phyloP scores from a whole-genome alignment of 2,329 filamentous ascomycete genomes.

The Didymella pomorum region DNA sequence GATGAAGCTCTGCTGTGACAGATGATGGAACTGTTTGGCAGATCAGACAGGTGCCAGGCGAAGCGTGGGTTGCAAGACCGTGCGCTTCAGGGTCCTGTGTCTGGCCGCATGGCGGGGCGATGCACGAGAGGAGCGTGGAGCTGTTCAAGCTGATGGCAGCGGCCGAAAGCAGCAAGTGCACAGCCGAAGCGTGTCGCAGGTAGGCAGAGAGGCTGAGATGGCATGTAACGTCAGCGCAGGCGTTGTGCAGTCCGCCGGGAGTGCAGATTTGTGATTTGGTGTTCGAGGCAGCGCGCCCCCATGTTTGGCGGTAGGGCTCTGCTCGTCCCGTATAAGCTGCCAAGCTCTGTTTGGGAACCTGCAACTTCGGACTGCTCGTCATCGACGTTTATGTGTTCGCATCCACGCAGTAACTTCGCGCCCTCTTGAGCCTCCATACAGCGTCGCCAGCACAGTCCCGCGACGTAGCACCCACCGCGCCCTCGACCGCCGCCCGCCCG shows the following conservation, averaged over 20 bases:
- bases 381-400: conserved; percentile 5
- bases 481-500: conserved; percentile 9
- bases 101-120: conserved; percentile 12
- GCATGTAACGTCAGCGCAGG: conserved; percentile 10
- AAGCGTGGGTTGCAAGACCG: not conserved
- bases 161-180: conserved; percentile 12
- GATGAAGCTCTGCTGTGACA: not conserved
- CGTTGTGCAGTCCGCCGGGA: conserved; percentile 1
- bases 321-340: not conserved
- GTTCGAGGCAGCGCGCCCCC: conserved; percentile 8
- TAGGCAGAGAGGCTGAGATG: conserved; percentile 3
- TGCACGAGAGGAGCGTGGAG: not conserved
- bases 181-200: conserved; percentile 17
- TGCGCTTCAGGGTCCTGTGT: conserved; percentile 16
- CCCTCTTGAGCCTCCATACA: not conserved
- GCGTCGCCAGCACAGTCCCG: not conserved
- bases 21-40: conserved; percentile 1
- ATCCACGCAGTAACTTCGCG: conserved; percentile 1
- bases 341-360: conserved; percentile 12
- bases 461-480: conserved; percentile 2
- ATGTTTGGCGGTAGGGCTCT: not conserved
- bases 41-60: conserved; percentile 2
- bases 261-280: conserved; percentile 3
- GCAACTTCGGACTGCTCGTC: conserved; percentile 16
- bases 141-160: conserved; percentile 5